Percentiles rank a stretch among this genome's conserved stretches.
These are phyloP conservation scores for Flagelloscypha sp. DNA, from an alignment of 768 basidiomycete genomes.

Conservation along the genomic window DNA sequence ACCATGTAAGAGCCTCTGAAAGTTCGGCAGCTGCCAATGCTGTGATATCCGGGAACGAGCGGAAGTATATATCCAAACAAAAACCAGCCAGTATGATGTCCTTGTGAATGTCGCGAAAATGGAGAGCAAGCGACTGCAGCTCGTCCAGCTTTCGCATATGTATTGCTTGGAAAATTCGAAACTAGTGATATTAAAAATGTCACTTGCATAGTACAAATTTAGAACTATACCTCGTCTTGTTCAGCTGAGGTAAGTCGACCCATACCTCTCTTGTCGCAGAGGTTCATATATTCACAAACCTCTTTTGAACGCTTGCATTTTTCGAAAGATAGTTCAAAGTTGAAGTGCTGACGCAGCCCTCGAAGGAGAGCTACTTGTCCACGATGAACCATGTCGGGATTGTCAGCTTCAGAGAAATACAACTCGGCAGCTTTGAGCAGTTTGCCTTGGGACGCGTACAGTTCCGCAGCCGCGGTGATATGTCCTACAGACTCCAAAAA, in stretches of 20 bases:
- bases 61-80: too few species aligned
- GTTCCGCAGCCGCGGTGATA: conserved; percentile 41
- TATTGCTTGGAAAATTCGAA: too few species aligned
- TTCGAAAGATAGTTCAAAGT: conserved; percentile 26
- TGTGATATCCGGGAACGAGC: too few species aligned
- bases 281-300: conserved; percentile 18
- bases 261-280: conserved; percentile 14
- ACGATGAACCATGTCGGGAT: conserved; percentile 18
- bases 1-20: too few species aligned
- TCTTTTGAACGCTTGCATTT: conserved; percentile 7
- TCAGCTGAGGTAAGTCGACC: background rate
- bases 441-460: conserved; percentile 41
- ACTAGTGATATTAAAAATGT: conserved; percentile 2
- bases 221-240: conserved; percentile 5
- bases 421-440: conserved; percentile 37
- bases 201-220: background rate
- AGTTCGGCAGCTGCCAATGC: too few species aligned
- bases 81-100: too few species aligned
- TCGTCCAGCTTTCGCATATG: conserved; percentile 5
- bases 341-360: conserved; percentile 36
- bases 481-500: conserved; percentile 35
- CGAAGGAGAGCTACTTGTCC: conserved; percentile 34
- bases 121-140: conserved; percentile 15
- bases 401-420: conserved; percentile 27
- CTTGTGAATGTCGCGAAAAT: too few species aligned